Base-by-base conservation (phyloP, 345 rosid genomes). In the Raphanus sativus region DNA sequence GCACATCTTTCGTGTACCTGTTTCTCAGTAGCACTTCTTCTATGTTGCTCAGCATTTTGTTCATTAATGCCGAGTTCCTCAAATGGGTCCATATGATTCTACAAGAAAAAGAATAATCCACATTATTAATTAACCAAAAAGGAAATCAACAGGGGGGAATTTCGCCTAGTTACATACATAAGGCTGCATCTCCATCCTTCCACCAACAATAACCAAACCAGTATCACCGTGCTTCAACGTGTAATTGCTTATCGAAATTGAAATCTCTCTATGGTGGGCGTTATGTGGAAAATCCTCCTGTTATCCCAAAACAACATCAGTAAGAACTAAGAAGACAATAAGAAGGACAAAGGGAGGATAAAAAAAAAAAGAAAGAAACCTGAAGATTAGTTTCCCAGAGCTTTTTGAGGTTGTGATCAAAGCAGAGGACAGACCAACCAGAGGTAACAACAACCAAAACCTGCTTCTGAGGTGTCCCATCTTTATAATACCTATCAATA, bases 401-500 rank as follows among this genome's bases (percentile, higher is more conserved):
- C 86, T 93, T 96, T 2, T 91, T 89, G 12, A 93, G 86, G 84
- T 93, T 96, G 71, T 96, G 99, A 89, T 96, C 98, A 67, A 87
- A 96, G 85, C 99, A 96, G 88, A 93, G 89, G 8, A 96, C 99
- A 5, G 85, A 84, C 98, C 98, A 93, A 54, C 91, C 97, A 0
- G 99, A 87, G 9, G 99, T 93, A 81, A 96, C 97, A 83, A 93
- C 98, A 36, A 93, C 97, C 86, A 96, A 68, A 68, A 93, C 99
- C 85, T 89, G 98, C 85, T 96, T 96, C 68, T 85, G 89, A 4
- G 95, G 98, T 38, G 86, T 90, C 2, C 94, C 95, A 38, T 79
- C 86, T 77, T 81, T 86, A 84, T 85, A 90, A 3, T 61, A 77
- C 79, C 87, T 82, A 77, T 87, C 98, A 71, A 96, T 84, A 59